A percentile compares a stretch with the other conserved stretches of the same genome.
These are phyloP conservation scores for Chrysanthemum seticuspe DNA, from an alignment of 129 eudicot species.

Conservation along the genomic window DNA sequence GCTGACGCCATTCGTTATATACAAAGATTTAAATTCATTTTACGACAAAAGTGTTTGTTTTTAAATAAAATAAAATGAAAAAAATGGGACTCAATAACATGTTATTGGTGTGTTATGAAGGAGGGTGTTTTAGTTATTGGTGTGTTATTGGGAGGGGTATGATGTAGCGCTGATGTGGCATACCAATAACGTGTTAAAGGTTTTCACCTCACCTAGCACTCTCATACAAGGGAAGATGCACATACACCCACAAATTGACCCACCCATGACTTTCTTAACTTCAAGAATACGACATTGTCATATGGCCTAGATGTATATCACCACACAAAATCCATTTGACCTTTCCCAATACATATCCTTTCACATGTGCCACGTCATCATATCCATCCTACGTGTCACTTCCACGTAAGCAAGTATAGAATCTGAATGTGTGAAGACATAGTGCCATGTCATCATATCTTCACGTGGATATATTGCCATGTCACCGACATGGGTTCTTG, in stretches of 20 bases:
- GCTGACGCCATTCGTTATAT: too few species aligned
- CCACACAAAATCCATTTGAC: neutral
- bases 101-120: too few species aligned
- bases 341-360: constrained; percentile 12
- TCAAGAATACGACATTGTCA: neutral
- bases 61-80: too few species aligned
- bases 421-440: neutral
- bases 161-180: too few species aligned
- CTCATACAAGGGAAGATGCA: neutral
- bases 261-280: neutral
- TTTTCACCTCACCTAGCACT: too few species aligned
- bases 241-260: constrained; percentile 1
- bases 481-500: neutral
- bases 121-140: too few species aligned
- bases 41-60: too few species aligned
- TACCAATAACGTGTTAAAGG: too few species aligned
- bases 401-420: constrained; percentile 26
- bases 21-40: too few species aligned
- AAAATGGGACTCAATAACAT: too few species aligned
- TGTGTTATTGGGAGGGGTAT: too few species aligned
- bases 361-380: constrained; percentile 16
- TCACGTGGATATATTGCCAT: constrained; percentile 10
- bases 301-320: constrained; percentile 19
- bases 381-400: constrained; percentile 7
- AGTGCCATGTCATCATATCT: constrained; percentile 10